Evolutionary conservation across 1,284 basidiomycete genomes (phyloP).

Genomic region (Austroboletus novae-zelandiae): DNA sequence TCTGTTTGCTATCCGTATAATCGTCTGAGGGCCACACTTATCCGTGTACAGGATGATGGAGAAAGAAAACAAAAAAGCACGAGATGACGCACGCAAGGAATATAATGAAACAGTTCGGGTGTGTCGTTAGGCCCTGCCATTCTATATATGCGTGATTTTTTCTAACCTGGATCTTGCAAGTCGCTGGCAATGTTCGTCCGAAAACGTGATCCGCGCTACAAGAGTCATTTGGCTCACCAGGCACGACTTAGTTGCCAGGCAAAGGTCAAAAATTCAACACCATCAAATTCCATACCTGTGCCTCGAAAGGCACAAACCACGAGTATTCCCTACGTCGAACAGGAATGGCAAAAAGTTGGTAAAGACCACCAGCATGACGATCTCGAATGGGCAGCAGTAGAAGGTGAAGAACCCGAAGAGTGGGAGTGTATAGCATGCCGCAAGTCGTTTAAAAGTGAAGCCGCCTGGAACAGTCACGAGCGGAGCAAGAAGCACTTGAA

Average conservation of each 20-base stretch:
- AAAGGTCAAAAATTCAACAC: slow-evolving; percentile 32
- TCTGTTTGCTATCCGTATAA: slow-evolving; percentile 26
- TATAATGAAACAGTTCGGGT: slow-evolving; percentile 93
- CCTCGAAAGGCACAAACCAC: slow-evolving; percentile 17
- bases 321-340: slow-evolving; percentile 59
- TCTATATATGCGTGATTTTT: background rate
- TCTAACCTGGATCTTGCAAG: slow-evolving; percentile 37
- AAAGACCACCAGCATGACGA: slow-evolving; percentile 48
- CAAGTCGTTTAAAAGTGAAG: slow-evolving; percentile 89
- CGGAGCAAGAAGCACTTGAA: slow-evolving; percentile 94
- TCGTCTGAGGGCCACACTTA: background rate
- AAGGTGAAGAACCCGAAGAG: slow-evolving; percentile 71
- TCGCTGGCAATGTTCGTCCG: slow-evolving; percentile 85
- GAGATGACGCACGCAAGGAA: slow-evolving; percentile 85
- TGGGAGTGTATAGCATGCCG: slow-evolving; percentile 97
- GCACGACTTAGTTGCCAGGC: slow-evolving; percentile 30
- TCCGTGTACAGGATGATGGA: slow-evolving; percentile 74
- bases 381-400: slow-evolving; percentile 66
- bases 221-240: slow-evolving; percentile 62
- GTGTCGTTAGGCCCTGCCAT: slow-evolving; percentile 22
- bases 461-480: slow-evolving; percentile 96
- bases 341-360: slow-evolving; percentile 79
- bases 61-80: slow-evolving; percentile 90
- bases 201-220: slow-evolving; percentile 93
- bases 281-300: slow-evolving; percentile 19